A percentile compares a stretch with the other conserved stretches of the same genome.
Evolutionary conservation across 306 rosid species (phyloP).

Genomic region (Gillenia trifoliata): DNA sequence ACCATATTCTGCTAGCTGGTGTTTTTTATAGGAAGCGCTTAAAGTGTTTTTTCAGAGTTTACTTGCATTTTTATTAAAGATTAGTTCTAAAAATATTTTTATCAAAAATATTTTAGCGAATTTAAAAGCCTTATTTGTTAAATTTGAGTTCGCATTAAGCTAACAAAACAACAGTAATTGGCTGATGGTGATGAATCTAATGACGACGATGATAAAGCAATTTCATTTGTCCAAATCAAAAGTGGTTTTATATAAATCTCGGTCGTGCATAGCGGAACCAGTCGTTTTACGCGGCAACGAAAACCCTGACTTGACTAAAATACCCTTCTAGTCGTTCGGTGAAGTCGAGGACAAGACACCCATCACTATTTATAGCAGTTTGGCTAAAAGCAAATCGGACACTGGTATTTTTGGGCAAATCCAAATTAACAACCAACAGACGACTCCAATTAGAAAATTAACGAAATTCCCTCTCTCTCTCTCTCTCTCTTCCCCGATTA

Average conservation of each 20-base stretch:
- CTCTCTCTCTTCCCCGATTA: background rate
- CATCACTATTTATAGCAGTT: background rate
- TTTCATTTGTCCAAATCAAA: background rate
- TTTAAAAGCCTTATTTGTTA: too few relatives aligned
- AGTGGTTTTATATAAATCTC: background rate
- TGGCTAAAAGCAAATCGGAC: background rate
- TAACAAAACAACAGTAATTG: background rate
- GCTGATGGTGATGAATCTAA: background rate
- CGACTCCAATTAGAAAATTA: background rate
- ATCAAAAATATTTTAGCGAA: too few relatives aligned
- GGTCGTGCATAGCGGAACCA: conserved; percentile 15
- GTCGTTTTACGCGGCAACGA: conserved; percentile 47
- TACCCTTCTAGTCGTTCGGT: conserved; percentile 20
- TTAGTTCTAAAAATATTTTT: too few relatives aligned
- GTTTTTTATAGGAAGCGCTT: too few relatives aligned
- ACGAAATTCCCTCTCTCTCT: conserved; percentile 2
- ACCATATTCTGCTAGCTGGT: too few relatives aligned
- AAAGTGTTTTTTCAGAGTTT: too few relatives aligned
- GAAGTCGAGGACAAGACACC: conserved; percentile 10
- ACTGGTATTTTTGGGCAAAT: background rate
- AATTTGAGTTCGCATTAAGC: background rate
- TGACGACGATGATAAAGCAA: background rate
- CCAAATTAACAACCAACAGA: background rate
- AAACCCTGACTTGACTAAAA: conserved; percentile 6
- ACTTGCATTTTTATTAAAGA: too few relatives aligned